Percentiles rank a stretch among this genome's conserved stretches.
phyloP scores from a whole-genome alignment of 805 yeast species.

The Myxozyma mucilagina region DNA sequence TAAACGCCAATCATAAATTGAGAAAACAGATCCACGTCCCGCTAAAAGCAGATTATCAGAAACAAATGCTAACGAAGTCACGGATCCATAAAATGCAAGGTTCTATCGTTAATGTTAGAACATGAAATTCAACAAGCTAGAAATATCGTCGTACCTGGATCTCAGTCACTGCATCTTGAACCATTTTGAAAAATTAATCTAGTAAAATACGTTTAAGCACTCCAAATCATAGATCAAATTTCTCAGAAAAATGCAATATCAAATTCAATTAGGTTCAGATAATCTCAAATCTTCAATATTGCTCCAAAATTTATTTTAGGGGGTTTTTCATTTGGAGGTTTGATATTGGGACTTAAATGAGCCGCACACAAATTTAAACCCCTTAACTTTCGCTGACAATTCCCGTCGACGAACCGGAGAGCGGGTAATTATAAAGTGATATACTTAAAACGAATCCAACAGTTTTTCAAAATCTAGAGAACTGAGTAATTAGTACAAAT shows the following conservation, averaged over 20 bases:
- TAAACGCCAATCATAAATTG: conserved; percentile 51
- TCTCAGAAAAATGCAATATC: too few relatives aligned
- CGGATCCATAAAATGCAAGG: conserved; percentile 58
- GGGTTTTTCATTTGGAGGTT: not conserved
- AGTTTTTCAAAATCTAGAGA: not conserved
- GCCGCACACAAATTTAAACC: not conserved
- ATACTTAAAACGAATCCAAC: too few relatives aligned
- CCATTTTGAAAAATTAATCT: not conserved
- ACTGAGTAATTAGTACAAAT: not conserved
- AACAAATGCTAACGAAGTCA: conserved; percentile 58
- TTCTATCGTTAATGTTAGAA: not conserved
- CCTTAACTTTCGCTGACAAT: not conserved
- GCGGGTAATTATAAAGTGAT: too few relatives aligned
- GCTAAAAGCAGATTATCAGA: conserved; percentile 48
- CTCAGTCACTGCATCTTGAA: not conserved
- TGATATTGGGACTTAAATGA: not conserved
- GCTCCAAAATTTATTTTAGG: not conserved
- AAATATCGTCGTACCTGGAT: not conserved
- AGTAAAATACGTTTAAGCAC: too few relatives aligned
- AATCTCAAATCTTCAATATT: too few relatives aligned
- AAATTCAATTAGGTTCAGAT: too few relatives aligned
- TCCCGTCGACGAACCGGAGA: too few relatives aligned
- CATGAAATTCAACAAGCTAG: not conserved
- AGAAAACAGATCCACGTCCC: conserved; percentile 72
- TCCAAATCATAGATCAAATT: too few relatives aligned